These are phyloP conservation scores for Cercospora citrullina DNA, from an alignment of 2,329 filamentous ascomycete species.

Conservation along the genomic window DNA sequence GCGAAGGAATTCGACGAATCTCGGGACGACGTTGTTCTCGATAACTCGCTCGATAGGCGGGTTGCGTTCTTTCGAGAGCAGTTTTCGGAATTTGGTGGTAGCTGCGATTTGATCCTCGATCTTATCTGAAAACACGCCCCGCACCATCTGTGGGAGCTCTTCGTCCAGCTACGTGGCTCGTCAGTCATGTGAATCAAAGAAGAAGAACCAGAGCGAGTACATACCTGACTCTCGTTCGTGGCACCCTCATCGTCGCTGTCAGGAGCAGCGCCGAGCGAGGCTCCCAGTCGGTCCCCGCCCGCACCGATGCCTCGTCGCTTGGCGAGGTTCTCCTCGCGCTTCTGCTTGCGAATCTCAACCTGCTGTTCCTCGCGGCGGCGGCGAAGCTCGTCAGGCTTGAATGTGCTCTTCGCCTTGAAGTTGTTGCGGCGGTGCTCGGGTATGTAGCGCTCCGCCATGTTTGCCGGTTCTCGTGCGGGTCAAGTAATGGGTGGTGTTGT, in stretches of 20 bases:
- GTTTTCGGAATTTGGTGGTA: constrained; percentile 97
- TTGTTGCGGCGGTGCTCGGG: constrained; percentile 98
- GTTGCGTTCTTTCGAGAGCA: constrained; percentile 97
- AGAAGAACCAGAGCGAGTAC: constrained; percentile 33
- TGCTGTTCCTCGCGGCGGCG: constrained; percentile 98
- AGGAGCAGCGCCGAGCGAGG: constrained; percentile 79
- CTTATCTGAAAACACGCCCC: constrained; percentile 96
- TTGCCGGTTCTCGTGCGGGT: constrained; percentile 39
- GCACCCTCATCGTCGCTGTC: constrained; percentile 97
- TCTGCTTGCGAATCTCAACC: constrained; percentile 97
- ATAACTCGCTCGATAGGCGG: constrained; percentile 99
- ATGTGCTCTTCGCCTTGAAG: constrained; percentile 99
- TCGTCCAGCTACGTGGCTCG: constrained; percentile 72
- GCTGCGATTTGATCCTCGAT: constrained; percentile 97
- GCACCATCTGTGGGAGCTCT: constrained; percentile 97
- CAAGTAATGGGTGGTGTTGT: constrained; percentile 22
- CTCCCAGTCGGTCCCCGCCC: constrained; percentile 71
- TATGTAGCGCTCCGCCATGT: constrained; percentile 98
- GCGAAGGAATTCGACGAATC: constrained; percentile 97
- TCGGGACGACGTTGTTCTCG: constrained; percentile 94
- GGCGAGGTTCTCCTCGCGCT: constrained; percentile 97
- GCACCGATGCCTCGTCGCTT: constrained; percentile 93
- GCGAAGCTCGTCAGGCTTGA: constrained; percentile 98
- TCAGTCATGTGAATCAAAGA: constrained; percentile 23
- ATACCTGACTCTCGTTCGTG: constrained; percentile 94